These are phyloP conservation scores for Smallanthus sonchifolius DNA, from an alignment of 129 eudicot species.

Conservation along the genomic window DNA sequence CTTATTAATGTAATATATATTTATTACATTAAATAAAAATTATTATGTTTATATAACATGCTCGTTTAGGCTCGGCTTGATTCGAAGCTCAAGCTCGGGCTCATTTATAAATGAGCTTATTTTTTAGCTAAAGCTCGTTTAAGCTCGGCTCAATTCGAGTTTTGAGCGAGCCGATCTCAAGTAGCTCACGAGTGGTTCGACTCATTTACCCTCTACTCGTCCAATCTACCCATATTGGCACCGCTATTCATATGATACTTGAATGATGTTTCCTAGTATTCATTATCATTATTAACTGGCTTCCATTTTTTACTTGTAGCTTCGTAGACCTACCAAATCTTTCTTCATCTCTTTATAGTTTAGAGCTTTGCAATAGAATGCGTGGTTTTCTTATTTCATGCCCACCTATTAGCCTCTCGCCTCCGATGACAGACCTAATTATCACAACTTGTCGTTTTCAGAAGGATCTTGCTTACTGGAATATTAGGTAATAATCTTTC, in stretches of 20 bases:
- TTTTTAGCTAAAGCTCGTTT: no score
- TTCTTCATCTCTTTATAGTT: constrained; percentile 61
- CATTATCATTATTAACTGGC: constrained; percentile 1
- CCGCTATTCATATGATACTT: neutral
- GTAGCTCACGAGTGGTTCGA: no score
- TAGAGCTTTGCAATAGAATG: constrained; percentile 59
- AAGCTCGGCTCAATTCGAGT: no score
- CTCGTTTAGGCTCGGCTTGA: no score
- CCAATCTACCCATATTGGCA: neutral
- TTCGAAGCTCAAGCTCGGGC: no score
- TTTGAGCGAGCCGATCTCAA: no score
- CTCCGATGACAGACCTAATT: constrained; percentile 63
- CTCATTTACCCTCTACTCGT: no score
- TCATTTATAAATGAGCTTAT: no score
- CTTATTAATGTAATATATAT: no score
- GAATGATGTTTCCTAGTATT: neutral
- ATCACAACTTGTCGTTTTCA: constrained; percentile 66
- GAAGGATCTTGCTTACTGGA: constrained; percentile 66
- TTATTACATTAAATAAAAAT: no score
- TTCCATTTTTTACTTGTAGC: constrained; percentile 28
- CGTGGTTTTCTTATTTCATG: constrained; percentile 59
- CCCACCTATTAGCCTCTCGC: constrained; percentile 60
- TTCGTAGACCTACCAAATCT: constrained; percentile 82
- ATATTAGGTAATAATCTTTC: constrained; percentile 44
- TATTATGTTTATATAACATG: no score